Percentiles rank a stretch among this genome's conserved stretches.
Evolutionary conservation across 1,139 yeast species (phyloP).

Genomic region (Candida sp.): DNA sequence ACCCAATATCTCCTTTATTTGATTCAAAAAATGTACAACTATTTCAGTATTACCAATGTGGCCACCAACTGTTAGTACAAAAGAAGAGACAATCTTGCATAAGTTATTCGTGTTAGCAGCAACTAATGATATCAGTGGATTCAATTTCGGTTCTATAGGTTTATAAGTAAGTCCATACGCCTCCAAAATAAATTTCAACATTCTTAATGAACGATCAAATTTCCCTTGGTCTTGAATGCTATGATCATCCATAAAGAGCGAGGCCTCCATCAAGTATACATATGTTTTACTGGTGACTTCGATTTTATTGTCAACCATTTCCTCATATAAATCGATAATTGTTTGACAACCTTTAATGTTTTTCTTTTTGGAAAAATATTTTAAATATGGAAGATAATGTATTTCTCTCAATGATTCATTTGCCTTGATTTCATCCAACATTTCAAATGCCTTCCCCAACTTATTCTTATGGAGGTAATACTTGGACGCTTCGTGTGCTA

Average conservation of each 20-base stretch:
- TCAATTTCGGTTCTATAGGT: conserved; percentile 7
- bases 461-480: conserved; percentile 15
- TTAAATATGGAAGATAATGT: conserved; percentile 29
- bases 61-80: conserved; percentile 16
- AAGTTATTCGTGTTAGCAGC: conserved; percentile 15
- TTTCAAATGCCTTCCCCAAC: conserved; percentile 12
- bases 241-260: conserved; percentile 30
- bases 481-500: conserved; percentile 25
- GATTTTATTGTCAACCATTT: conserved; percentile 32
- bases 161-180: conserved; percentile 23
- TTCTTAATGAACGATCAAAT: conserved; percentile 22
- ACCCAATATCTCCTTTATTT: conserved; percentile 20
- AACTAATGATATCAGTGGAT: conserved; percentile 9
- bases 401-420: conserved; percentile 16
- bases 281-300: conserved; percentile 35
- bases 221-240: conserved; percentile 16
- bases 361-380: conserved; percentile 16
- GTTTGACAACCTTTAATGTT: conserved; percentile 25
- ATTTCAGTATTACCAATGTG: conserved; percentile 18
- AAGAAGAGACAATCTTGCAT: conserved; percentile 22
- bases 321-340: conserved; percentile 33
- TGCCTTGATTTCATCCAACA: conserved; percentile 13
- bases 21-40: conserved; percentile 26
- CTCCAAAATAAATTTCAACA: conserved; percentile 31
- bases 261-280: conserved; percentile 37